Percentiles rank a stretch among this genome's conserved stretches.
phyloP scores from a whole-genome alignment of 192 early-diverging fungal genomes.

The Rhizophagus prolifer region DNA sequence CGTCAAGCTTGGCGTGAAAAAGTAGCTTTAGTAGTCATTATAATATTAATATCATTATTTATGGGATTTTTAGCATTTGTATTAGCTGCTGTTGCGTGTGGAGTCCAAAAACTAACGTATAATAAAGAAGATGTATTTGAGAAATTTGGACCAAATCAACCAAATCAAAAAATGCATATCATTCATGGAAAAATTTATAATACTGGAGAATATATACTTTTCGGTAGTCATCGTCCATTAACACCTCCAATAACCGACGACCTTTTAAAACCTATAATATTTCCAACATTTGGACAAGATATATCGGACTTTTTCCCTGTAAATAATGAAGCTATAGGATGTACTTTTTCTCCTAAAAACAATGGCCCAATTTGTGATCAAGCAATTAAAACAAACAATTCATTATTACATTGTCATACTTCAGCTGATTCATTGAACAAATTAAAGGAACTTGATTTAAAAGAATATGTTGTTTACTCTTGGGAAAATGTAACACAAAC shows the following conservation, averaged over 20 bases:
- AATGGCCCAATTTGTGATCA: constrained; percentile 13
- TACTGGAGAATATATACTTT: constrained; percentile 22
- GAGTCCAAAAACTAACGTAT: constrained; percentile 14
- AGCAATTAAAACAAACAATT: not conserved
- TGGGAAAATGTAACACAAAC: constrained; percentile 49
- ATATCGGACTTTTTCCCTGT: constrained; percentile 20
- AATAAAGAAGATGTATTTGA: constrained; percentile 40
- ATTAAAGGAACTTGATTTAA: constrained; percentile 6
- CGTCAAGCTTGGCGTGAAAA: constrained; percentile 89
- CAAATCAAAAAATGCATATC: constrained; percentile 23
- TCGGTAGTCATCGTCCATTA: constrained; percentile 25
- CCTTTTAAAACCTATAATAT: constrained; percentile 12
- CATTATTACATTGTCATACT: constrained; percentile 31
- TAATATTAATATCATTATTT: constrained; percentile 56
- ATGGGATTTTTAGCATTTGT: constrained; percentile 86
- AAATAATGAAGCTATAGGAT: constrained; percentile 8
- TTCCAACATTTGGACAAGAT: constrained; percentile 17
- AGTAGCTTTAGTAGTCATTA: constrained; percentile 74
- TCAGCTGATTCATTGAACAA: not conserved
- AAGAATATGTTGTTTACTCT: constrained; percentile 26
- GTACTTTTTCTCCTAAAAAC: not conserved
- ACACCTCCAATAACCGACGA: constrained; percentile 5
- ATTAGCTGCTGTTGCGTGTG: constrained; percentile 37
- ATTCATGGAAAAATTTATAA: constrained; percentile 27
- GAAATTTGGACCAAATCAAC: constrained; percentile 30